Base-by-base conservation (phyloP, 225 moss, liverwort and hornwort genomes). In the Neckera pumila region DNA sequence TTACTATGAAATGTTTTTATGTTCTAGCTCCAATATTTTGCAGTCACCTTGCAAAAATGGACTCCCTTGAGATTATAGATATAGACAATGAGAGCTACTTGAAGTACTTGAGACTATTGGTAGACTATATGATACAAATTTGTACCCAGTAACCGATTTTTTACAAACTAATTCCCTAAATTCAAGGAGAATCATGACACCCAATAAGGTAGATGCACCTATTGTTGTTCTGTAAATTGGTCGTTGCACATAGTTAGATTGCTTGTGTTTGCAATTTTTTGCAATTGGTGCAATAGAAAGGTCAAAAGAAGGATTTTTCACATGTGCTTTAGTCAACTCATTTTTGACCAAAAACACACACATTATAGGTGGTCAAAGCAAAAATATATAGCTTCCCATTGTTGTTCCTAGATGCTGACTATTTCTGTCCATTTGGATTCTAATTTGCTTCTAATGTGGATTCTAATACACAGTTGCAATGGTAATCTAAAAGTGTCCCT, bases 81-180 rank as follows among this genome's bases (percentile, higher is more conserved):
- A 18, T 18, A 30, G 45, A 45, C 30, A 30, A 30, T 0, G 1
- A 71, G 9, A 28, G 11, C 7, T 74, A 45, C 11, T 12, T 49
- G 12, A 12, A 47, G 12, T 49, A 49, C 8, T 31, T 49, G 7
- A 45, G 5, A 20, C 31, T 12, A 31, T 0, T 28, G 0, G 7
- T 74, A 31, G 31, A 49, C 0, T 20, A 2, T 3, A 30, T 20
- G 31, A 49, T 3, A 43, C 17, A 17, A 28, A 72, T 43, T 43
- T 0, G 0, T 72, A 27, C 0, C 8, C 0, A 12, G 0, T 12
- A 49, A 75, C 13, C 12, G 20, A 31, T 31, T 75, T 49, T 11
- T 12, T 8, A 42, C 43, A 28, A 28, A 3, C 10, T 72, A 45
- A 43, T 30, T 80, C 17, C 2, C 1, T 54, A 0, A 13, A 36